Evolutionary conservation across 2,329 filamentous ascomycete species (phyloP), one percentile per base, ranked within the genome.

Genomic region (Ascochyta viciae-villosae): DNA sequence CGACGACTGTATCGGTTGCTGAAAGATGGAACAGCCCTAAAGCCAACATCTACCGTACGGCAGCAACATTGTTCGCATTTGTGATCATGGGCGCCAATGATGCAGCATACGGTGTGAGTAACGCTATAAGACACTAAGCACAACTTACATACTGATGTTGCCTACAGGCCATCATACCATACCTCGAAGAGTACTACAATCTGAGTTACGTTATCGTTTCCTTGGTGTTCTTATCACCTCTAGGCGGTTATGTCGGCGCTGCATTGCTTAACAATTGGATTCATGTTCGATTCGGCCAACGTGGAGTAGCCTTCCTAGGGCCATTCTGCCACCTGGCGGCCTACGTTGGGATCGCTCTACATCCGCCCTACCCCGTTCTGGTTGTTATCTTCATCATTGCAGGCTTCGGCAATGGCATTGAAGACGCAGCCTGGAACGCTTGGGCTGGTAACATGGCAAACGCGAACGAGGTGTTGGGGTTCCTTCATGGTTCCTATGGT

Each of bases 401-500:
- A 1, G 89, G 88, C 4, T 85, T 90, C 46, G 89, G 88, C 0
- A 90, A 88, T 67, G 89, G 89, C 4, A 74, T 91, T 13, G 80
- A 85, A 54, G 87, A 86, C 60, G 81, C 82, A 0, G 83, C 78
- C 6, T 85, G 82, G 78, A 85, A 85, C 62, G 82, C 83, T 0
- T 86, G 83, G 80, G 78, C 85, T 16, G 89, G 89, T 6, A 87
- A 86, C 63, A 88, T 93, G 85, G 81, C 83, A 6, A 83, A 85
- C 54, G 83, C 88, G 4, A 92, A 92, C 70, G 86, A 91, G 68
- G 77, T 92, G 3, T 81, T 91, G 3, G 89, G 89, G 2, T 79
- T 91, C 52, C 74, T 92, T 22, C 89, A 91, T 70, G 87, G 84
- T 1, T 83, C 84, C 34, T 92, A 90, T 66, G 89, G 88, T 0